Percentiles rank a stretch among this genome's conserved stretches.
Evolutionary conservation across 441 rosid genomes (phyloP).

Genomic region (Syzygium malaccense): DNA sequence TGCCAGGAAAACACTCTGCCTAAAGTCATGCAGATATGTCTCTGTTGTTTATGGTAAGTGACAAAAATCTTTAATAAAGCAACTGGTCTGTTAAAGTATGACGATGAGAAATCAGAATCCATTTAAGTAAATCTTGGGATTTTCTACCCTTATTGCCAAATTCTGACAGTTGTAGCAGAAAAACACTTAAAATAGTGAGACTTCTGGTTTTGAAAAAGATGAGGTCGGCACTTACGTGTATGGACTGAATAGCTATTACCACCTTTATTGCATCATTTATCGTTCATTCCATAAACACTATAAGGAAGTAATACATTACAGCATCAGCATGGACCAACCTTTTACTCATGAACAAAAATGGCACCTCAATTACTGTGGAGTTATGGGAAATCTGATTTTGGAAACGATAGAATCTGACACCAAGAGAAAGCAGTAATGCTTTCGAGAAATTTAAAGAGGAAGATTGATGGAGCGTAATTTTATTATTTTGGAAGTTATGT

Average conservation of each 20-base stretch:
- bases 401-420: not conserved
- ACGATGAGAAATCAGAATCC: not conserved
- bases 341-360: not conserved
- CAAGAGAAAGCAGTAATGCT: not conserved
- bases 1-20: not conserved
- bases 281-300: not conserved
- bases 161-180: not conserved
- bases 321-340: not conserved
- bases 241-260: not conserved
- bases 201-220: not conserved
- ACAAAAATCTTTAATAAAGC: not conserved
- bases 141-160: not conserved
- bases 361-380: not conserved
- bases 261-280: not conserved
- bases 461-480: not conserved
- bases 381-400: not conserved
- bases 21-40: conserved; percentile 1
- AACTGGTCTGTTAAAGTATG: not conserved
- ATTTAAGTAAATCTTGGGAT: not conserved
- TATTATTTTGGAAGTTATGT: not conserved
- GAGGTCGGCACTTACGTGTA: not conserved
- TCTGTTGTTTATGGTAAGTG: not conserved
- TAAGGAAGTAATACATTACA: not conserved
- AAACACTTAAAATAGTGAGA: not conserved
- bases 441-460: not conserved